Base-by-base conservation (phyloP, 495 filamentous ascomycete species). In the Aspergillus incahuasiensis region DNA sequence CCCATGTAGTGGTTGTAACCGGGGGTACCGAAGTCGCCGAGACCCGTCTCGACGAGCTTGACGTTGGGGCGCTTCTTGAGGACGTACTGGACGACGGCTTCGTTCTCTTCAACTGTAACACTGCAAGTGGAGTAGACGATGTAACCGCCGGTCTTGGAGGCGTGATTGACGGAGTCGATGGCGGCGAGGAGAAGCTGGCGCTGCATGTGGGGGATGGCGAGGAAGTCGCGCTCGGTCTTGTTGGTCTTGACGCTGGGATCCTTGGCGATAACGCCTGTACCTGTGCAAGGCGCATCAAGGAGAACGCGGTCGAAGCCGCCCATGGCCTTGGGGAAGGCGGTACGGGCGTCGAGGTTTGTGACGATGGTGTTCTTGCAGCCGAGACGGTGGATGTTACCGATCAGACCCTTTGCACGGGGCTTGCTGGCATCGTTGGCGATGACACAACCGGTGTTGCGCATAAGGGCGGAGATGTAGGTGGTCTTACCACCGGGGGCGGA, bases 351-450 rank as follows among this genome's bases (percentile, higher is more conserved):
- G 70, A 96, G 87, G 72, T 92, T 91, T 78, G 89, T 97, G 16
- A 98, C 90, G 59, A 98, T 86, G 21, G 87, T 89, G 74, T 98
- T 98, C 67, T 90, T 89, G 60, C 83, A 89, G 34, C 94, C 94
- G 6, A 98, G 82, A 70, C 94, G 90, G 71, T 97, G 92, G 59
- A 97, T 90, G 74, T 98, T 98, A 74, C 94, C 94, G 63, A 97
- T 96, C 55, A 98, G 70, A 88, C 89, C 95, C 75, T 96, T 97
- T 24, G 92, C 81, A 81, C 94, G 89, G 35, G 83, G 69, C 65
- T 96, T 96, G 79, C 88, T 96, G 66, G 85, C 83, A 84, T 98
- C 94, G 75, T 97, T 97, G 61, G 94, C 94, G 68, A 97, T 94
- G 48, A 98, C 87, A 58, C 84, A 88, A 48, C 94, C 94, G 0